phyloP scores from a whole-genome alignment of 495 filamentous ascomycete genomes.

The Pyrenula massariospora region DNA sequence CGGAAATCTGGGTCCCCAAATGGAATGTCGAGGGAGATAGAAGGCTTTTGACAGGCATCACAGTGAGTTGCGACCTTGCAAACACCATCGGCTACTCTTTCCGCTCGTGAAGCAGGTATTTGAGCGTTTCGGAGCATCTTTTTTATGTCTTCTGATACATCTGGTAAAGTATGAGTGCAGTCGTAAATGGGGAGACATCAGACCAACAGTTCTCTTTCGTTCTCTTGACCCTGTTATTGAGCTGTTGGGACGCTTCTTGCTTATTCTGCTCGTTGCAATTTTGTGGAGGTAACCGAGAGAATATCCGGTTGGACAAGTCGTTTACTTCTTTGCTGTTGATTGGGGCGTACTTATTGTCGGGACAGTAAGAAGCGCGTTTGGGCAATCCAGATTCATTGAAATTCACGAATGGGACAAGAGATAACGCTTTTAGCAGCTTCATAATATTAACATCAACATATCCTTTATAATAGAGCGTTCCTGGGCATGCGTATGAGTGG shows the following conservation, averaged over 20 bases:
- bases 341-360: background rate
- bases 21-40: background rate
- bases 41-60: background rate
- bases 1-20: background rate
- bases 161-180: background rate
- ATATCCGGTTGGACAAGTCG: background rate
- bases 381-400: background rate
- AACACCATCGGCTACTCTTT: background rate
- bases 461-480: too few relatives aligned
- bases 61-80: background rate
- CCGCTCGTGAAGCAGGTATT: background rate
- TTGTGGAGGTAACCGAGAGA: background rate
- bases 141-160: background rate
- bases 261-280: background rate
- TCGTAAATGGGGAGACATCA: background rate
- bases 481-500: too few relatives aligned
- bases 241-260: background rate
- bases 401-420: background rate
- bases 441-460: background rate
- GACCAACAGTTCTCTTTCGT: background rate
- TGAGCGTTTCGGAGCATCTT: background rate
- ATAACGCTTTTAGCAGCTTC: background rate
- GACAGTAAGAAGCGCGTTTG: background rate
- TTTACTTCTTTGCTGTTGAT: background rate
- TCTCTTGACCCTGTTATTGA: background rate